Evolutionary conservation across 192 early-diverging fungal species (phyloP).

Genomic region (Geranomyces variabilis): DNA sequence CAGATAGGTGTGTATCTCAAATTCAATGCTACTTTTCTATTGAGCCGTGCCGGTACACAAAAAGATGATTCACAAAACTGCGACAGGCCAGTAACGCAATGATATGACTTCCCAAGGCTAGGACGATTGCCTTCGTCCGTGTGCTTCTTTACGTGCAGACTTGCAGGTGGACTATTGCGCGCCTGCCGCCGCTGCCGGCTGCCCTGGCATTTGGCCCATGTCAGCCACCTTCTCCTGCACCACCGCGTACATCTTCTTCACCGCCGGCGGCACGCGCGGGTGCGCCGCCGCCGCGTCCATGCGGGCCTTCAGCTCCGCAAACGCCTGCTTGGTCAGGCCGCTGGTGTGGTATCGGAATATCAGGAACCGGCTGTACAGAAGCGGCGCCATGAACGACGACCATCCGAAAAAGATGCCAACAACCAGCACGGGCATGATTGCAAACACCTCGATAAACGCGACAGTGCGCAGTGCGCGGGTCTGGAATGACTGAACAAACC

Average conservation of each 20-base stretch:
- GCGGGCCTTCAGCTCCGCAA: conserved; percentile 8
- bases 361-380: conserved; percentile 74
- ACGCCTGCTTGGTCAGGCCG: conserved; percentile 45
- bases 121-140: too few relatives aligned
- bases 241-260: conserved; percentile 23
- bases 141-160: too few relatives aligned
- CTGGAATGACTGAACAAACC: conserved; percentile 58
- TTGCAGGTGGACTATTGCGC: too few relatives aligned
- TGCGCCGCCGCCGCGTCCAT: conserved; percentile 26
- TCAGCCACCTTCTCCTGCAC: neutral
- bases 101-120: too few relatives aligned
- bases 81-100: too few relatives aligned
- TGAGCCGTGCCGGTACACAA: too few relatives aligned
- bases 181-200: neutral
- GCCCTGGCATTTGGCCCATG: neutral
- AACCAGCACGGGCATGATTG: conserved; percentile 67
- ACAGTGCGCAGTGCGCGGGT: conserved; percentile 63
- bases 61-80: too few relatives aligned
- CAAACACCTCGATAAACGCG: conserved; percentile 69
- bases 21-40: too few relatives aligned
- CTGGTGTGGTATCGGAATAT: conserved; percentile 72
- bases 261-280: conserved; percentile 28
- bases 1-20: too few relatives aligned
- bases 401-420: conserved; percentile 48
- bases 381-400: conserved; percentile 57